Base-by-base conservation (phyloP, 768 basidiomycete species). In the Mrakia gelida region DNA sequence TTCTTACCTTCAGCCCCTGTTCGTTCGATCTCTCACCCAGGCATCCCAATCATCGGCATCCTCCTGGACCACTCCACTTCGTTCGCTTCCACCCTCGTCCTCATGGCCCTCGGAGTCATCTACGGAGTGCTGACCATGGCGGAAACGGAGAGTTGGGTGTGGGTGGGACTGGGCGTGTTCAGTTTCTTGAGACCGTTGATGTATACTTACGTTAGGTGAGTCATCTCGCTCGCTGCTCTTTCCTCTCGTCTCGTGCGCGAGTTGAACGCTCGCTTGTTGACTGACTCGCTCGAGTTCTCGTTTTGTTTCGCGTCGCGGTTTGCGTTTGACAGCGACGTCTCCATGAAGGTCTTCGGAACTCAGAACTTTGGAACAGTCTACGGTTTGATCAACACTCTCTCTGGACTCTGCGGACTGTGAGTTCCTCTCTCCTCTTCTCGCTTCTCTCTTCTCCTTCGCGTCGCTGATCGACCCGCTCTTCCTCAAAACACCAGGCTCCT, bases 311-410 rank as follows among this genome's bases (percentile, higher is more conserved):
- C n/a, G n/a, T n/a, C n/a, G n/a, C n/a, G n/a, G n/a, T n/a, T n/a
- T n/a, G n/a, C 18, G 2, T 21, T 21, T 71, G 9, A 30, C 71
- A 43, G 71, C 38, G 38, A 67, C 38, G 28, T 45, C 43, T 49
- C 59, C 5, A 13, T 43, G 59, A 80, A 80, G 70, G 73, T 83
- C 23, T 84, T 84, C 73, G 83, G 84, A 13, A 84, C 83, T 68
- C 80, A 81, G 38, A 85, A 83, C 10, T 86, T 86, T 75, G 85
- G 85, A 2, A 84, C 83, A 21, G 84, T 86, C 54, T 85, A 85
- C 63, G 85, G 85, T 7, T 80, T 85, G 10, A 82, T 83, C 28
- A 84, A 84, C 80, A 83, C 84, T n/a, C 34, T 84, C 9, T 82
- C 84, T 15, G 85, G 85, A 7, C 45, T 84, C 3, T 81, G 85